A percentile compares a stretch with the other conserved stretches of the same genome.
phyloP scores from a whole-genome alignment of 1,284 basidiomycete genomes.

The Ganoderma leucocontextum region DNA sequence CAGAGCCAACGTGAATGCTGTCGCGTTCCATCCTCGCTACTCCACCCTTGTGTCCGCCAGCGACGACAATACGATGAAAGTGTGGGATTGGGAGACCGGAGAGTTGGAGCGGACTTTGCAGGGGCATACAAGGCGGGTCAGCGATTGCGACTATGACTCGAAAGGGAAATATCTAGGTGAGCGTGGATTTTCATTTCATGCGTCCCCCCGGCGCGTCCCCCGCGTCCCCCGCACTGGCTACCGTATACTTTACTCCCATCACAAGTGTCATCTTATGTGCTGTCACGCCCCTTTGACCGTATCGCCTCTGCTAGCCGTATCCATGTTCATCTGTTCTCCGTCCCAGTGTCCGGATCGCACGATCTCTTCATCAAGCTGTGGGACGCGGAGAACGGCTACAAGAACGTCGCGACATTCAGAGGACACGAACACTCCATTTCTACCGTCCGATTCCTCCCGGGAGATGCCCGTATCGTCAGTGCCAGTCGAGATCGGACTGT shows the following conservation, averaged over 20 bases:
- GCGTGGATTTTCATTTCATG: constrained; percentile 23
- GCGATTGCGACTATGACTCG: constrained; percentile 75
- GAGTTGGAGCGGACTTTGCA: constrained; percentile 79
- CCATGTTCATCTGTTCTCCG: background rate
- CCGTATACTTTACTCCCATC: background rate
- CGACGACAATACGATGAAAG: constrained; percentile 51
- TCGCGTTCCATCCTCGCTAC: constrained; percentile 78
- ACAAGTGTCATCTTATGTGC: background rate
- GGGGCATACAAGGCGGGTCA: constrained; percentile 78
- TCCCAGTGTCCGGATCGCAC: constrained; percentile 71
- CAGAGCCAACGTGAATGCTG: constrained; percentile 63
- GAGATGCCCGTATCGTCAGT: constrained; percentile 70
- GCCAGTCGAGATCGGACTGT: constrained; percentile 77
- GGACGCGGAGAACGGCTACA: constrained; percentile 77
- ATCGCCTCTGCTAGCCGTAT: background rate
- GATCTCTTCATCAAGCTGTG: constrained; percentile 82
- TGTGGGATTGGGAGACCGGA: constrained; percentile 85
- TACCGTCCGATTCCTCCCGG: constrained; percentile 71
- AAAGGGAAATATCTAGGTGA: constrained; percentile 71
- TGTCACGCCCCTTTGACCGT: background rate
- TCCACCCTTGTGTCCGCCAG: constrained; percentile 70
- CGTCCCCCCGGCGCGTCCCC: background rate
- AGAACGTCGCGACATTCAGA: constrained; percentile 72
- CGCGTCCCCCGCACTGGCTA: background rate
- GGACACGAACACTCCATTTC: constrained; percentile 82